These are phyloP conservation scores for Leavenworthia alabamica DNA, from an alignment of 345 rosid species.

Conservation along the genomic window DNA sequence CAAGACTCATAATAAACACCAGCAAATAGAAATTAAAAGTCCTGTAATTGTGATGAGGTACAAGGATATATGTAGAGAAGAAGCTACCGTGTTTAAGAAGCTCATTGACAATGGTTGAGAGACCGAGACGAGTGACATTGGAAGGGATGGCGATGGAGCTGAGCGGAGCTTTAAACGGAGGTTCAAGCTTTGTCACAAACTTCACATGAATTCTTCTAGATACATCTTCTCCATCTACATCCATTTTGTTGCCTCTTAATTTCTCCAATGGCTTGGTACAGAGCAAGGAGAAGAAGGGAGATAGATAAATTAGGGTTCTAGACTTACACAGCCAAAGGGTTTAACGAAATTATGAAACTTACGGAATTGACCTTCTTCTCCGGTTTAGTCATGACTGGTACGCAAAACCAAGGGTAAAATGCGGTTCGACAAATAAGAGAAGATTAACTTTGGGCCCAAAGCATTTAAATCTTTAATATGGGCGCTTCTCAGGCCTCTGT, in stretches of 20 bases:
- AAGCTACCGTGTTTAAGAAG: slow-evolving; percentile 47
- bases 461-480: neutral
- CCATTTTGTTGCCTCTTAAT: slow-evolving; percentile 23
- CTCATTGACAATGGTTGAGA: slow-evolving; percentile 69
- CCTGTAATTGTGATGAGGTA: neutral
- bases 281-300: slow-evolving; percentile 3
- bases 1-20: neutral
- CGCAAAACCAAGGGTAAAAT: neutral
- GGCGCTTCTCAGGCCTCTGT: neutral
- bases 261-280: neutral
- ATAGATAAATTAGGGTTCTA: slow-evolving; percentile 28
- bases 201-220: slow-evolving; percentile 66
- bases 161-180: slow-evolving; percentile 49
- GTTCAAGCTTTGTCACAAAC: slow-evolving; percentile 70
- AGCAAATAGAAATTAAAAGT: neutral
- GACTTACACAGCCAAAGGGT: slow-evolving; percentile 5
- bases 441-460: neutral
- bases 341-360: neutral
- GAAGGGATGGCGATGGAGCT: slow-evolving; percentile 72
- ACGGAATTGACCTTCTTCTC: neutral
- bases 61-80: neutral
- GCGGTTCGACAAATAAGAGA: neutral
- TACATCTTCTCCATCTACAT: slow-evolving; percentile 35
- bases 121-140: slow-evolving; percentile 72
- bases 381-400: neutral